Base-by-base conservation (phyloP, 306 rosid genomes). In the Quercus agrifolia region DNA sequence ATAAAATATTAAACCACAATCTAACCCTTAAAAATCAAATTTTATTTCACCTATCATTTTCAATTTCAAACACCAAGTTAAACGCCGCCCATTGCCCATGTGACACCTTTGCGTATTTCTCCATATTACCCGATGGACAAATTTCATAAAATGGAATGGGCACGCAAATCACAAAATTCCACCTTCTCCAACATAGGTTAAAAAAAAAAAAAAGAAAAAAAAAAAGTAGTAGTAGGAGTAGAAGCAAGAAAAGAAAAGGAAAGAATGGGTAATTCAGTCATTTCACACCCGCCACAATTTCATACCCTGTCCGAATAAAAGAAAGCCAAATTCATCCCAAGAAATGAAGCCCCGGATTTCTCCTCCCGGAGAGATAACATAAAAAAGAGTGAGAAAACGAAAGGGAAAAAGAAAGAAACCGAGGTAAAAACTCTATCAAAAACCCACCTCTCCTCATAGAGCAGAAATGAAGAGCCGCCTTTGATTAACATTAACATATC, bases 331-430 rank as follows among this genome's bases (percentile, higher is more conserved):
- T 49, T 9, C 25, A 30, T 5, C n/a, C 49, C 56, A 51, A 68
- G 44, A 15, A 79, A 79, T 64, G 78, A 52, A 56, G 41, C 41
- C 30, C 57, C 31, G 61, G 61, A 57, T 79, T 77, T 44, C 81
- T 78, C 23, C 41, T 63, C 25, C 67, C 73, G 23, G 71, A 71
- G 74, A 74, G 17, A 28, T 41, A 14, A 25, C 18, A 74, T 30
- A 3, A 68, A 19, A 57, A 33, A 72, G 27, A 70, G 6, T 21
- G 49, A 81, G 55, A 57, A 44, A 54, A 20, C 64, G 19, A 30
- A 62, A 8, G 12, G 46, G 15, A n/a, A 74, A 56, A 75, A n/a
- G 11, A 56, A 12, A 86, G 11, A 56, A 12, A 86, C 80, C 87
- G 80, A 81, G 77, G 69, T 41, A 41, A 41, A 41, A 41, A 8